A percentile compares a stretch with the other conserved stretches of the same genome.
phyloP scores from a whole-genome alignment of 1,284 basidiomycete species.

The Quambalaria eucalypti region DNA sequence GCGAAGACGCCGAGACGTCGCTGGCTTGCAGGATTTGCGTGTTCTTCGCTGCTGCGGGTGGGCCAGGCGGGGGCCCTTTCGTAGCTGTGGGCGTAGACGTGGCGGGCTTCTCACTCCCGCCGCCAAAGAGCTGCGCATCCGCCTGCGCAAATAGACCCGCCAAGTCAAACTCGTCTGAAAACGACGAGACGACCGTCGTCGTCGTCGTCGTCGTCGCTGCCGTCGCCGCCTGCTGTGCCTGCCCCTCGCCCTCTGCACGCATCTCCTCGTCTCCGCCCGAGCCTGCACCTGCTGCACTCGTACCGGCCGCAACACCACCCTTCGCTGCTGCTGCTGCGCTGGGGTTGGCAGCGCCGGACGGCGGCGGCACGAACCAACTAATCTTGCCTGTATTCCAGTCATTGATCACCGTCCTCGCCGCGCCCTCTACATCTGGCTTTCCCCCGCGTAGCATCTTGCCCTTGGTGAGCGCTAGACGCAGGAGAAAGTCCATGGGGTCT shows the following conservation, averaged over 20 bases:
- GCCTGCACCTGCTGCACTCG: background rate
- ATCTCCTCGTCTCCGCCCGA: background rate
- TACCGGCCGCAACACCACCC: background rate
- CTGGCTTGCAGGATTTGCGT: constrained; percentile 6
- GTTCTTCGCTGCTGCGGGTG: constrained; percentile 9
- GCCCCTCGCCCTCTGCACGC: background rate
- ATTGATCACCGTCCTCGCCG: constrained; percentile 72
- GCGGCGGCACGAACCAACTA: constrained; percentile 76
- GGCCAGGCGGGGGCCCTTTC: constrained; percentile 4
- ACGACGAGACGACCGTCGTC: constrained; percentile 21
- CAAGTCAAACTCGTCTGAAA: constrained; percentile 41
- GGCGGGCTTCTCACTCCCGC: constrained; percentile 9
- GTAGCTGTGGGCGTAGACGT: constrained; percentile 10
- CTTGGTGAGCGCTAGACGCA: constrained; percentile 76
- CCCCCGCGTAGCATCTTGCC: constrained; percentile 69
- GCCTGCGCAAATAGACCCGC: constrained; percentile 41
- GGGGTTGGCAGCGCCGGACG: constrained; percentile 52
- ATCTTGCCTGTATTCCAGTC: constrained; percentile 98
- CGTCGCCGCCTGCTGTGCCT: no score
- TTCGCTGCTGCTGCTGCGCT: background rate
- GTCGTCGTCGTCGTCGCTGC: constrained; percentile 8
- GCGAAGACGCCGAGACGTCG: background rate
- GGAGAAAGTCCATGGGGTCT: constrained; percentile 69
- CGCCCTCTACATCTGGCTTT: constrained; percentile 73
- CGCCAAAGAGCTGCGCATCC: constrained; percentile 38